Evolutionary conservation across 768 basidiomycete genomes (phyloP), one percentile per base, ranked within the genome.

Genomic region (Russula lepida): DNA sequence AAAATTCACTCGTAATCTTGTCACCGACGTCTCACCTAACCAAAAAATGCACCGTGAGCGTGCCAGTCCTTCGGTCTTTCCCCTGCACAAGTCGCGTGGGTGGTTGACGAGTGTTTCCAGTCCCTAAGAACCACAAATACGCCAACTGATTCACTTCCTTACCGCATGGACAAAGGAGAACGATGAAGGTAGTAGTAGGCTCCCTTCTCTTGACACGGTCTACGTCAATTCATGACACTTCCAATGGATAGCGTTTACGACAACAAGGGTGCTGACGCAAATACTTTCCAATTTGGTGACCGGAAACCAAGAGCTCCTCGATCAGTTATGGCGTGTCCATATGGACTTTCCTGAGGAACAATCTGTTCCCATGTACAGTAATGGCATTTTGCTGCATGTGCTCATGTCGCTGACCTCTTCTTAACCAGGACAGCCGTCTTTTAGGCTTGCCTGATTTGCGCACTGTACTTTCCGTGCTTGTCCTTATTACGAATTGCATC

Each of bases 261-360:
- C 81, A 21, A 84, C 87, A 8, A 79, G 89, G 17, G 78, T 89
- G 60, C 74, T 90, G 30, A 77, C 85, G 2, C 92, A 97, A 71
- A 75, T 88, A 4, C 77, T 95, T 32, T 89, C 92, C 21, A 97
- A 97, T 71, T 76, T 92, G 25, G 80, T 95, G 33, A 92, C 94
- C 2, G 79, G 80, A 8, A 89, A 92, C 62, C 81, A 85, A 44
- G 66, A 63, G 8, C 77, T 86, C 48, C 76, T 81, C 63, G 70
- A 76, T 19, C 76, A 70, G 23, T 72, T 88, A 32, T 92, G 87
- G 89, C 76, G 77, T 37, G 77, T 74, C 1, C 86, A 86, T 66
- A 74, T 91, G 69, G 78, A 77, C 56, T 76, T 88, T 4, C 81
- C 86, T 1, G 89, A 91, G 67, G 84, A 89, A 63, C 79, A 86